These are phyloP conservation scores for Coffea eugenioides DNA, from an alignment of 257 asterid species.

Conservation along the genomic window DNA sequence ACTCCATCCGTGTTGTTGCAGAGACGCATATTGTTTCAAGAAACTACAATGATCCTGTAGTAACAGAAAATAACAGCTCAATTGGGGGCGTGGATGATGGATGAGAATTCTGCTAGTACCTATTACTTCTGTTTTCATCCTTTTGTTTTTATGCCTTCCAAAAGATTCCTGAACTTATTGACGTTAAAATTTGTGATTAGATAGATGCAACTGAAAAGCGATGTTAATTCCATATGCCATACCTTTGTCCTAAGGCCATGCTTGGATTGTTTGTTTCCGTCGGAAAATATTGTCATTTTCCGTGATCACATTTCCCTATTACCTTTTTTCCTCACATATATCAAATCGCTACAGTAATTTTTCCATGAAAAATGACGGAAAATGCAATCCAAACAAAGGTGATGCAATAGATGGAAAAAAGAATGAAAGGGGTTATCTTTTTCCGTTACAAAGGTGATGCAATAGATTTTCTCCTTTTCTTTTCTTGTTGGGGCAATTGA, in stretches of 20 bases:
- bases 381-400: too few relatives aligned
- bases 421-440: background rate
- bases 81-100: slow-evolving; percentile 11
- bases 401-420: too few relatives aligned
- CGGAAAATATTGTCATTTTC: too few relatives aligned
- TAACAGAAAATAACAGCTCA: slow-evolving; percentile 1
- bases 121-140: slow-evolving; percentile 10
- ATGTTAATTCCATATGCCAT: background rate
- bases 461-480: background rate
- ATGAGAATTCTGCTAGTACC: background rate
- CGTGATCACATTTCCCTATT: too few relatives aligned
- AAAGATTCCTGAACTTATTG: slow-evolving; percentile 25
- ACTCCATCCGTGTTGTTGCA: background rate
- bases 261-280: too few relatives aligned
- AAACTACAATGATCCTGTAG: background rate
- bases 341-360: too few relatives aligned
- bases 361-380: too few relatives aligned
- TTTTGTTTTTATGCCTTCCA: slow-evolving; percentile 23
- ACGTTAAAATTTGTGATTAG: slow-evolving; percentile 4
- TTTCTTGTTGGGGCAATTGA: background rate
- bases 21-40: slow-evolving; percentile 1
- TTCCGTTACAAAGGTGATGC: background rate
- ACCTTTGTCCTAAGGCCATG: slow-evolving; percentile 1
- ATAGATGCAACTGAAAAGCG: slow-evolving; percentile 6
- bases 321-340: too few relatives aligned